Percentiles rank a stretch among this genome's conserved stretches.
phyloP scores from a whole-genome alignment of 2,329 filamentous ascomycete species.

The Aspergillus quadrilineatus region DNA sequence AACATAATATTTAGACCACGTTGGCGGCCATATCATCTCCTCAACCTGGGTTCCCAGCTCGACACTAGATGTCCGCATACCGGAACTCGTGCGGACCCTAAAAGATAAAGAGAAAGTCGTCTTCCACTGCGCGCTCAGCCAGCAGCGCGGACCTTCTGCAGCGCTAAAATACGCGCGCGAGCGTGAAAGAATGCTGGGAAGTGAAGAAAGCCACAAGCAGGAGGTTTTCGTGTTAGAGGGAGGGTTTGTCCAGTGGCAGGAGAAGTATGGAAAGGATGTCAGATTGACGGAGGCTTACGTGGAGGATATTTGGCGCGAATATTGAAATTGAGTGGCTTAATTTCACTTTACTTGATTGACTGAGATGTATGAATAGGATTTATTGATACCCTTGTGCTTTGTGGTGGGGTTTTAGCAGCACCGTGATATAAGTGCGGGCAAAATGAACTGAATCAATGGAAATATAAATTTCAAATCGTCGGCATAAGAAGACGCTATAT shows the following conservation, averaged over 20 bases:
- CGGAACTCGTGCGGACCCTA: constrained; percentile 77
- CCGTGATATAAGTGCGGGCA: not conserved
- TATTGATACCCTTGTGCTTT: constrained; percentile 1
- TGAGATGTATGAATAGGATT: not conserved
- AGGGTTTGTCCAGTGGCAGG: constrained; percentile 88
- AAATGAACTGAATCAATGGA: not conserved
- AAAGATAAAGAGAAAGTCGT: constrained; percentile 78
- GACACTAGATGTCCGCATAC: constrained; percentile 72
- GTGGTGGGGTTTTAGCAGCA: not conserved
- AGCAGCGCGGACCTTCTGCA: constrained; percentile 83
- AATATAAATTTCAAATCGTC: not conserved
- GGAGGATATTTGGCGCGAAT: constrained; percentile 77
- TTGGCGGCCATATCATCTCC: constrained; percentile 83
- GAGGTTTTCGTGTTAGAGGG: constrained; percentile 77
- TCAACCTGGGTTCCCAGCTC: constrained; percentile 72
- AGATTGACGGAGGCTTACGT: constrained; percentile 79
- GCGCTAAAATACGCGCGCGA: constrained; percentile 72
- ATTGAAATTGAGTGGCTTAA: constrained; percentile 31
- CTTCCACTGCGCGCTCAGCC: constrained; percentile 91
- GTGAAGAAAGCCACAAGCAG: constrained; percentile 54
- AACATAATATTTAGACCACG: constrained; percentile 61
- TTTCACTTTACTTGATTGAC: not conserved
- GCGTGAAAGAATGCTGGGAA: constrained; percentile 53
- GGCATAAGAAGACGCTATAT: not conserved
- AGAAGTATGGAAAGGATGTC: constrained; percentile 72